Conservation (phyloP, 2,329 filamentous ascomycete genomes). For the Aspergillus tamarii region DNA sequence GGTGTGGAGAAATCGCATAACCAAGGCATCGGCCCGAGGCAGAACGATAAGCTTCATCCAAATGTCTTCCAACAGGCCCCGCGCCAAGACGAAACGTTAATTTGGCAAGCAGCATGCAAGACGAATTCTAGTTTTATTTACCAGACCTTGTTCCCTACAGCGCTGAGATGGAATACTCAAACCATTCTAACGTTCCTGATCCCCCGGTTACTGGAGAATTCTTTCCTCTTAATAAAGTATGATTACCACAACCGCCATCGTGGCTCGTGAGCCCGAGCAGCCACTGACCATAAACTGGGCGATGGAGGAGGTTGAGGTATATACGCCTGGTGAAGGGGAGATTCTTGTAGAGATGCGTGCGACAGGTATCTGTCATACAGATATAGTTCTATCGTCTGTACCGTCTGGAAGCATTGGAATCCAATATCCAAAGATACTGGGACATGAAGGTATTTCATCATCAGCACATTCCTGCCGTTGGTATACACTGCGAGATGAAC, state of each 20-base stretch:
- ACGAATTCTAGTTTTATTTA: too few species aligned
- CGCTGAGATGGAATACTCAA: background rate
- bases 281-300: background rate
- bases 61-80: too few species aligned
- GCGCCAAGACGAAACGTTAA: too few species aligned
- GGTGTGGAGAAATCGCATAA: too few species aligned
- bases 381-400: background rate
- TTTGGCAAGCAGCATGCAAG: too few species aligned
- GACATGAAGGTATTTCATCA: background rate
- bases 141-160: too few species aligned
- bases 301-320: background rate
- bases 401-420: background rate
- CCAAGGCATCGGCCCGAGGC: too few species aligned
- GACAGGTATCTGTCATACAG: background rate
- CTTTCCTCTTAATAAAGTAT: background rate
- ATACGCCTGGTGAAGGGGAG: background rate
- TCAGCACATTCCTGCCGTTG: background rate
- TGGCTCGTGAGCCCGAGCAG: background rate
- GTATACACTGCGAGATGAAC: background rate
- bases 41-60: too few species aligned
- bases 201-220: background rate
- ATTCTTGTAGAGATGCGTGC: background rate
- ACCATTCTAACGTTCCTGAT: fast-evolving
- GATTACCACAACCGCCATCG: background rate
- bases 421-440: background rate